phyloP scores from a whole-genome alignment of 2,329 filamentous ascomycete species.

The Sordariomycetes sp. region DNA sequence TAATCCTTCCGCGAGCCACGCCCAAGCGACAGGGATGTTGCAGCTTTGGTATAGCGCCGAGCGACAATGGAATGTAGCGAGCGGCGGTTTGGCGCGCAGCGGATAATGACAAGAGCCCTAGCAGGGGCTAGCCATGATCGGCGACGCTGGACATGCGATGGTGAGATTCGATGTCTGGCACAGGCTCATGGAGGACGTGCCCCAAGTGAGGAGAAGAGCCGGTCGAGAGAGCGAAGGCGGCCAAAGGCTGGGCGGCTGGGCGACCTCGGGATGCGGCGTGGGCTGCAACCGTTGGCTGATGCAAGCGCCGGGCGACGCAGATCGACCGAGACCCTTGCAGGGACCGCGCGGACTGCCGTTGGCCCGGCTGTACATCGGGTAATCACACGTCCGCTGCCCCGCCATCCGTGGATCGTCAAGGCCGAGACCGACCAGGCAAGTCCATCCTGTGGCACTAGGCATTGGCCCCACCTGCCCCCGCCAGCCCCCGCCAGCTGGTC shows the following conservation, averaged over 20 bases:
- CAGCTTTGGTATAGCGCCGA: neutral
- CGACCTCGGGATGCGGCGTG: neutral
- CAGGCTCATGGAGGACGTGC: neutral
- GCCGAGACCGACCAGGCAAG: no score
- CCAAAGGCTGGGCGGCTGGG: neutral
- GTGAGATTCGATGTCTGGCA: neutral
- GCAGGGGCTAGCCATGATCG: neutral
- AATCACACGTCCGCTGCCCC: no score
- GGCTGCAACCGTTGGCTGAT: neutral
- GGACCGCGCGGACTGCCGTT: neutral
- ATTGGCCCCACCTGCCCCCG: neutral
- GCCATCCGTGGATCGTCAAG: no score
- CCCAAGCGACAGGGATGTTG: neutral
- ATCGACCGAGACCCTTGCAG: neutral
- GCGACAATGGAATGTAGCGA: neutral
- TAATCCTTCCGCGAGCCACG: neutral
- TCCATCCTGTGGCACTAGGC: no score
- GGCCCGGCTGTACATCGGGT: neutral
- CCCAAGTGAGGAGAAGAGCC: neutral
- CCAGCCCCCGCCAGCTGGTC: neutral
- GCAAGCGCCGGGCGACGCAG: neutral
- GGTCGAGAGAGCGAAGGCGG: neutral
- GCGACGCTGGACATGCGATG: neutral
- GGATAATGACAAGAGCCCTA: neutral
- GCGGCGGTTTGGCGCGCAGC: neutral